Percentiles rank a stretch among this genome's conserved stretches.
Evolutionary conservation across 352 stramenopile genomes (phyloP).

Genomic region (Phytophthora melonis): DNA sequence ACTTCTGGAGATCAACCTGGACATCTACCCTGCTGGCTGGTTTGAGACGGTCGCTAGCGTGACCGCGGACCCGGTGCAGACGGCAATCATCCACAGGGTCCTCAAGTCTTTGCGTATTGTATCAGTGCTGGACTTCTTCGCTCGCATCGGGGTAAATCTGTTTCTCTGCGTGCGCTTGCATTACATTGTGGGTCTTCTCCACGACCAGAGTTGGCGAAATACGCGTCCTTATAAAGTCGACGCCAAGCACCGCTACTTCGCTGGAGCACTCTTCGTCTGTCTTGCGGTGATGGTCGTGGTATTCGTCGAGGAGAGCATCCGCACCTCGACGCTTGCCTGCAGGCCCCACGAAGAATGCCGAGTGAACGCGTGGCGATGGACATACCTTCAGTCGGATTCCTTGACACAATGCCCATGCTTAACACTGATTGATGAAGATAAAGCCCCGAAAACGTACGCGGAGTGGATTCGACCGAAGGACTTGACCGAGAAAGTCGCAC

Average conservation of each 20-base stretch:
- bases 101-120: conserved; percentile 39
- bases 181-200: conserved; percentile 2
- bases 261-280: conserved; percentile 22
- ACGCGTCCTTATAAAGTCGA: background rate
- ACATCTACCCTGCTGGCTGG: conserved; percentile 26
- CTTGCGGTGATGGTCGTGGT: conserved; percentile 15
- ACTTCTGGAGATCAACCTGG: conserved; percentile 32
- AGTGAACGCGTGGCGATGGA: conserved; percentile 34
- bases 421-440: background rate
- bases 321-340: conserved; percentile 5
- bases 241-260: conserved; percentile 14
- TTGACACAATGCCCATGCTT: conserved; percentile 50
- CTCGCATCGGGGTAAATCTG: conserved; percentile 34
- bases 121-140: conserved; percentile 36
- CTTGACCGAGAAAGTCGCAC: conserved; percentile 30
- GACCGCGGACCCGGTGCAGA: conserved; percentile 35
- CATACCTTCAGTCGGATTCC: conserved; percentile 1
- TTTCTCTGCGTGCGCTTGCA: conserved; percentile 29
- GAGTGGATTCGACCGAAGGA: conserved; percentile 39
- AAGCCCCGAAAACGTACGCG: conserved; percentile 21
- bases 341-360: conserved; percentile 28
- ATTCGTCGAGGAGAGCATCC: conserved; percentile 12
- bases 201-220: background rate
- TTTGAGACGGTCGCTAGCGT: conserved; percentile 32
- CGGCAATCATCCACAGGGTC: conserved; percentile 22